Percentiles rank a stretch among this genome's conserved stretches.
These are phyloP conservation scores for Candida sp. DNA, from an alignment of 1,139 yeast genomes.

Conservation along the genomic window DNA sequence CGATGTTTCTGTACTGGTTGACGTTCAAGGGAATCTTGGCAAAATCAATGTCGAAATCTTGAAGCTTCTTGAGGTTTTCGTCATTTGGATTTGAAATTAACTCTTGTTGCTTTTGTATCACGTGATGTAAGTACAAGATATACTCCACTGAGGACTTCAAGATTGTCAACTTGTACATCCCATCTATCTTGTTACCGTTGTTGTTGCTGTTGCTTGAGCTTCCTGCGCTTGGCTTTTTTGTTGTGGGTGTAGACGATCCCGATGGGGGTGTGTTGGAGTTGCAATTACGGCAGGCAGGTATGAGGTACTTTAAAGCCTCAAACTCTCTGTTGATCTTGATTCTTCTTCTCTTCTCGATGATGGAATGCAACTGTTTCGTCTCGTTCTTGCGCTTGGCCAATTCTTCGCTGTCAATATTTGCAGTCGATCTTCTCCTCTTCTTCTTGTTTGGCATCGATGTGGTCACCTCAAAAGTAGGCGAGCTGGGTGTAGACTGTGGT, in stretches of 20 bases:
- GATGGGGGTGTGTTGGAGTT: conserved; percentile 11
- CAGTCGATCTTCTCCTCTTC: conserved; percentile 52
- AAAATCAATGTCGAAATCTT: conserved; percentile 46
- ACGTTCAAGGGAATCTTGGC: conserved; percentile 58
- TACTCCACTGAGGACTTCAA: conserved; percentile 84
- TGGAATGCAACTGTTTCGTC: conserved; percentile 70
- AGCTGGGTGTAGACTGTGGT: conserved; percentile 6
- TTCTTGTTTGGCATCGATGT: conserved; percentile 26
- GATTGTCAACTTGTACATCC: conserved; percentile 82
- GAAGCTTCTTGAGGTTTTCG: conserved; percentile 1
- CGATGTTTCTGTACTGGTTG: conserved; percentile 61
- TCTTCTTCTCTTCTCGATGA: conserved; percentile 80
- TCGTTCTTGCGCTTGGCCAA: conserved; percentile 59
- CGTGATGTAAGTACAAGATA: conserved; percentile 68
- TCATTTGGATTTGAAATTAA: conserved; percentile 22
- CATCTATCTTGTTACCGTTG: conserved; percentile 52
- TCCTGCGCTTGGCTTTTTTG: conserved; percentile 9
- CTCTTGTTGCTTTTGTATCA: conserved; percentile 51
- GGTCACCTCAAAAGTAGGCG: conserved; percentile 11
- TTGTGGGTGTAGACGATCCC: conserved; percentile 13
- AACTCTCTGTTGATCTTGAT: conserved; percentile 83
- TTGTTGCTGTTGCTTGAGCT: conserved; percentile 15
- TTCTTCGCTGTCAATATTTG: conserved; percentile 54
- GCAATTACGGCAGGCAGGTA: conserved; percentile 69
- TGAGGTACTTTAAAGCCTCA: conserved; percentile 75